Conservation (phyloP, 2,329 filamentous ascomycete species). For the Ophiostoma angusticollis region DNA sequence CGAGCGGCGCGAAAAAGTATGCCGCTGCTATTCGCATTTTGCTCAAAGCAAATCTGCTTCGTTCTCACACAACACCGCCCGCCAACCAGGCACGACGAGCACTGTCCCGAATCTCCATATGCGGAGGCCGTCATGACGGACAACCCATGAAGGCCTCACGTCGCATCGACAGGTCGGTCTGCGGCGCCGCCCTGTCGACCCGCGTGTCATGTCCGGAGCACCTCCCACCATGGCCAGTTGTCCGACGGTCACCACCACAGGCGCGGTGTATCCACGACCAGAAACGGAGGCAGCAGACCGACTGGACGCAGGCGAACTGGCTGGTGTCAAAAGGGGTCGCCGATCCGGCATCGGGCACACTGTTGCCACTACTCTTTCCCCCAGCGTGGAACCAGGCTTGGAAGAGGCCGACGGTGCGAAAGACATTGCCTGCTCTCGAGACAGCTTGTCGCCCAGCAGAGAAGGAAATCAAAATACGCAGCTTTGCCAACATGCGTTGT, state of each 20-base stretch:
- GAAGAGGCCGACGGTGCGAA: neutral
- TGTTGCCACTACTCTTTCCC: constrained; percentile 12
- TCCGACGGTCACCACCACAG: neutral
- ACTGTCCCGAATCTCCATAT: neutral
- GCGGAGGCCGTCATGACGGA: constrained; percentile 33
- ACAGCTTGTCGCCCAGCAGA: neutral
- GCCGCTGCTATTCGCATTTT: no score
- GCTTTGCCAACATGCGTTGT: neutral
- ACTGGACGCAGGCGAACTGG: neutral
- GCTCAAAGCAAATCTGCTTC: no score
- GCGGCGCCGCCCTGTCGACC: constrained; percentile 39
- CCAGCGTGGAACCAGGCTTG: constrained; percentile 3
- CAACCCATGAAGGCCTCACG: constrained; percentile 47
- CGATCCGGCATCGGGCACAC: constrained; percentile 12
- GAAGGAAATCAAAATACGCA: no score
- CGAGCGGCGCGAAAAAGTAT: no score
- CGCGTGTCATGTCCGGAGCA: constrained; percentile 19
- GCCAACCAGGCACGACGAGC: no score
- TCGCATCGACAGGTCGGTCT: constrained; percentile 48
- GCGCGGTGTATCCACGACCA: constrained; percentile 6
- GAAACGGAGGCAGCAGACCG: neutral
- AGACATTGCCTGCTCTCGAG: neutral
- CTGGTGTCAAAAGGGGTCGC: neutral
- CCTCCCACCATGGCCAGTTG: neutral
- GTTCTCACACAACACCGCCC: no score